Conservation (phyloP, 2,329 filamentous ascomycete species). For the Hypoxylon sp. region DNA sequence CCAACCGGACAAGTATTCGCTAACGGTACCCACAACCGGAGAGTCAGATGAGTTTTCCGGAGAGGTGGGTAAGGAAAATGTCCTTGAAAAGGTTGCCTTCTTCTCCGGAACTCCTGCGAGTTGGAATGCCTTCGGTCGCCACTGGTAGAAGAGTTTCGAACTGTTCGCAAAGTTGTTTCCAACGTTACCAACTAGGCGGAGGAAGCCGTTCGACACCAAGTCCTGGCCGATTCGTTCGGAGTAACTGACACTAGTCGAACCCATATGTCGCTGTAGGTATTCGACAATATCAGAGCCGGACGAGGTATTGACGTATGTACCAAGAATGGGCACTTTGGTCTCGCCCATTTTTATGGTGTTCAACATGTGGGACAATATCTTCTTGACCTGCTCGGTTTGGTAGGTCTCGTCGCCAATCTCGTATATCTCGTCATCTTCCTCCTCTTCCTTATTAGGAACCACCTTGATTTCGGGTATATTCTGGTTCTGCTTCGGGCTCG, state of each 20-base stretch:
- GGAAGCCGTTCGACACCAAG: conserved; percentile 85
- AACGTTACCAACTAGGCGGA: conserved; percentile 93
- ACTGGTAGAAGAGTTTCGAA: conserved; percentile 97
- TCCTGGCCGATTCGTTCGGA: conserved; percentile 97
- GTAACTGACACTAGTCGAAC: conserved; percentile 86
- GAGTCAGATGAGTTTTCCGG: conserved; percentile 77
- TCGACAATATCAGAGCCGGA: conserved; percentile 94
- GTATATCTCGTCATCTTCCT: conserved; percentile 81
- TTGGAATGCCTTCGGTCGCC: conserved; percentile 93
- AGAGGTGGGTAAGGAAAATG: conserved; percentile 78
- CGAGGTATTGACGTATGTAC: conserved; percentile 94
- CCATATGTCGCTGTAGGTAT: conserved; percentile 92
- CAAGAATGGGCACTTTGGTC: conserved; percentile 94
- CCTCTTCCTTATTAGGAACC: conserved; percentile 74
- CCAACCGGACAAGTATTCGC: conserved; percentile 92
- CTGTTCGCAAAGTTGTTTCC: conserved; percentile 97
- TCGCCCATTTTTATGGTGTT: conserved; percentile 89
- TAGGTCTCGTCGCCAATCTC: conserved; percentile 95
- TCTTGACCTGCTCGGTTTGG: conserved; percentile 88
- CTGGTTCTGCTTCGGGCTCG: conserved; percentile 72
- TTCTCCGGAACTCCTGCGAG: conserved; percentile 90
- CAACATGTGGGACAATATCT: conserved; percentile 88
- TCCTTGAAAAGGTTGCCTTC: conserved; percentile 79
- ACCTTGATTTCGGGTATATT: conserved; percentile 90
- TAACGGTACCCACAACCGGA: conserved; percentile 84